phyloP scores from a whole-genome alignment of 2,329 filamentous ascomycete species.

The Chaetomiaceae sp. region DNA sequence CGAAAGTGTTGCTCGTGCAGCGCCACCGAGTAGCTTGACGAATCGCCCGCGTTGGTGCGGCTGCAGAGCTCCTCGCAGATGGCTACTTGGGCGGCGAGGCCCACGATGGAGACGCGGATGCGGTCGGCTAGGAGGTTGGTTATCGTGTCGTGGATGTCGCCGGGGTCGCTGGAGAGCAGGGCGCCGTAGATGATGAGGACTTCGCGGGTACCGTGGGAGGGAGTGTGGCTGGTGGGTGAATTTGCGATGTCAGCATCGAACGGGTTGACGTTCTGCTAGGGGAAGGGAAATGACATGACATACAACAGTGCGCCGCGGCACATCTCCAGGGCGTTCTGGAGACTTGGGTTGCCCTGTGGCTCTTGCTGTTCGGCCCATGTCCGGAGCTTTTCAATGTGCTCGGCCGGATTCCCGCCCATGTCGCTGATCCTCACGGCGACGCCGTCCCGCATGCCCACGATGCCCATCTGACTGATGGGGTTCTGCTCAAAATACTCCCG shows the following conservation, averaged over 20 bases:
- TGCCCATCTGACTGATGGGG: conserved; percentile 89
- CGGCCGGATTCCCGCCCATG: conserved; percentile 84
- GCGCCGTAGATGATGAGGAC: conserved; percentile 90
- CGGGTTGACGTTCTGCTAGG: too few relatives aligned
- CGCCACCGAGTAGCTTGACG: conserved; percentile 73
- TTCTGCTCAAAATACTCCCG: conserved; percentile 98
- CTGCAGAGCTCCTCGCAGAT: conserved; percentile 86
- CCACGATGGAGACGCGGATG: conserved; percentile 84
- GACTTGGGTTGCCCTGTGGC: conserved; percentile 68
- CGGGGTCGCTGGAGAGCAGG: conserved; percentile 83
- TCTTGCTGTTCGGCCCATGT: conserved; percentile 60
- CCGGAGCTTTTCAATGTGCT: conserved; percentile 76
- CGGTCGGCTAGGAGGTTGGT: conserved; percentile 71
- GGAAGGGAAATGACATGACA: too few relatives aligned
- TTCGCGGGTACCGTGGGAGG: conserved; percentile 88
- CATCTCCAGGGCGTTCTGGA: conserved; percentile 97
- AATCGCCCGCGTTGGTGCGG: conserved; percentile 80
- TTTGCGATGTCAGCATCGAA: too few relatives aligned
- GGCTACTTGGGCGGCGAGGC: conserved; percentile 84
- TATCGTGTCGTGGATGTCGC: conserved; percentile 92
- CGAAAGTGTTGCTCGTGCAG: conserved; percentile 83
- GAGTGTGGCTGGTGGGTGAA: conserved; percentile 62
- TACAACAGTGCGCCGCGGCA: conserved; percentile 86
- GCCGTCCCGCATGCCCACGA: conserved; percentile 91
- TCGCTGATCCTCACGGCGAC: conserved; percentile 81